Percentiles rank a stretch among this genome's conserved stretches.
Conservation (phyloP, 1,139 yeast genomes). For the Yamadazyma epiphylla region DNA sequence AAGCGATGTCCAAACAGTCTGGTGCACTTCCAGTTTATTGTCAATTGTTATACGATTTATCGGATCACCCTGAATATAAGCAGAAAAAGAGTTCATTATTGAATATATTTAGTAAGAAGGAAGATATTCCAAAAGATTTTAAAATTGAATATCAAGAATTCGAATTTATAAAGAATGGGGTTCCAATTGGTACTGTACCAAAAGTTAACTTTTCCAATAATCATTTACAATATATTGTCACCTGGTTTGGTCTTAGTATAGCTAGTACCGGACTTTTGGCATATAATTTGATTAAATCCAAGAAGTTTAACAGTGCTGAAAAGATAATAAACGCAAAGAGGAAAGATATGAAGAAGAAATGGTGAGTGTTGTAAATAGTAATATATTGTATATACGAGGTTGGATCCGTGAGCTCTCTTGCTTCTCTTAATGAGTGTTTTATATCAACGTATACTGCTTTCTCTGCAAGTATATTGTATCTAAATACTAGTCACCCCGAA, state of each 20-base stretch:
- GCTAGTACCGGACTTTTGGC: constrained; percentile 63
- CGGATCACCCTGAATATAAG: constrained; percentile 56
- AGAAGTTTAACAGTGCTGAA: constrained; percentile 34
- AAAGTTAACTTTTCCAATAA: constrained; percentile 79
- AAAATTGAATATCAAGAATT: constrained; percentile 42
- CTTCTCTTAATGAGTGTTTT: too few species aligned
- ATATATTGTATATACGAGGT: too few species aligned
- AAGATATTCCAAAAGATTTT: constrained; percentile 20
- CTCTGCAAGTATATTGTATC: too few species aligned
- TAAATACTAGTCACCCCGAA: constrained; percentile 41
- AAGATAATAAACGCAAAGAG: constrained; percentile 40
- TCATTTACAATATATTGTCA: constrained; percentile 85
- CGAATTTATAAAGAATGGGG: constrained; percentile 70
- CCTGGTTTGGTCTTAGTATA: constrained; percentile 89
- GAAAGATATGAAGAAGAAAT: constrained; percentile 30
- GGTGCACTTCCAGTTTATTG: constrained; percentile 71
- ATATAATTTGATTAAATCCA: constrained; percentile 30
- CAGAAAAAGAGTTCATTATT: constrained; percentile 4
- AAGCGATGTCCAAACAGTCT: constrained; percentile 70
- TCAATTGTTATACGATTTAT: constrained; percentile 67
- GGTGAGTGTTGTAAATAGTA: constrained; percentile 4
- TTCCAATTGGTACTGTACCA: constrained; percentile 83
- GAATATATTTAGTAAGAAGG: constrained; percentile 3
- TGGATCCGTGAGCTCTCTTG: too few species aligned
- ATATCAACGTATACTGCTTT: too few species aligned